Percentiles rank a stretch among this genome's conserved stretches.
Evolutionary conservation across 2,329 filamentous ascomycete species (phyloP).

Genomic region (Phoma sp.): DNA sequence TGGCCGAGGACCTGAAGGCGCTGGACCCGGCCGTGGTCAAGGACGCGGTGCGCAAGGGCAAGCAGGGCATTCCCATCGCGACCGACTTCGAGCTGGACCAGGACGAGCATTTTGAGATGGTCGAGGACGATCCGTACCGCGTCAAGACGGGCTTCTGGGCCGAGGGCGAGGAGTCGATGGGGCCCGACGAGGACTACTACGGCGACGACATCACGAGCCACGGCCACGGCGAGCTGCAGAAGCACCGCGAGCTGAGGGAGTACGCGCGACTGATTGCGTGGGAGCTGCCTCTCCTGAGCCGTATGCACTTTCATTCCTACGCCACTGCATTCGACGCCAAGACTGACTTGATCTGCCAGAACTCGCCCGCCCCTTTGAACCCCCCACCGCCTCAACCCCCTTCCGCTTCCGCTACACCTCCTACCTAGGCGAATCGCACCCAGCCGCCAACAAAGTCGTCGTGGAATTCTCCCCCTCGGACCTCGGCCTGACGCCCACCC

Average conservation of each 20-base stretch:
- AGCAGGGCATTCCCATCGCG: constrained; percentile 26
- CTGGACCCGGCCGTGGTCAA: constrained; percentile 29
- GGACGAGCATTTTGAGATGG: constrained; percentile 36
- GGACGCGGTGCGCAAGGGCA: constrained; percentile 36
- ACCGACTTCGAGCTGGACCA: constrained; percentile 24
- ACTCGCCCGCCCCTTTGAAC: constrained; percentile 78
- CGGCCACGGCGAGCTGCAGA: constrained; percentile 85
- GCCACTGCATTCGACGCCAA: no score
- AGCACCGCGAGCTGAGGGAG: constrained; percentile 85
- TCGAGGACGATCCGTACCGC: constrained; percentile 23
- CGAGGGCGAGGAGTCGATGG: constrained; percentile 56
- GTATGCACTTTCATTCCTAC: constrained; percentile 61
- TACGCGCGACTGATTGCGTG: constrained; percentile 88
- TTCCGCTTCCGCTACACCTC: constrained; percentile 96
- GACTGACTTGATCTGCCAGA: constrained; percentile 58
- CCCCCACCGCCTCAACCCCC: constrained; percentile 42
- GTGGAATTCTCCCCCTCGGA: constrained; percentile 83
- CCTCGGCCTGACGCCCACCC: constrained; percentile 69
- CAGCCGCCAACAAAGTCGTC: constrained; percentile 90
- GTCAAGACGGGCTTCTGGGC: constrained; percentile 42
- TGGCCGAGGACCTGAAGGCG: constrained; percentile 33
- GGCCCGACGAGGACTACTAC: constrained; percentile 68
- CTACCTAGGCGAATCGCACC: constrained; percentile 93
- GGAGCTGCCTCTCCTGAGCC: constrained; percentile 91
- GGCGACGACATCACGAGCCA: constrained; percentile 84